Base-by-base conservation (phyloP, 306 rosid species). In the Gastrolobium bilobum region DNA sequence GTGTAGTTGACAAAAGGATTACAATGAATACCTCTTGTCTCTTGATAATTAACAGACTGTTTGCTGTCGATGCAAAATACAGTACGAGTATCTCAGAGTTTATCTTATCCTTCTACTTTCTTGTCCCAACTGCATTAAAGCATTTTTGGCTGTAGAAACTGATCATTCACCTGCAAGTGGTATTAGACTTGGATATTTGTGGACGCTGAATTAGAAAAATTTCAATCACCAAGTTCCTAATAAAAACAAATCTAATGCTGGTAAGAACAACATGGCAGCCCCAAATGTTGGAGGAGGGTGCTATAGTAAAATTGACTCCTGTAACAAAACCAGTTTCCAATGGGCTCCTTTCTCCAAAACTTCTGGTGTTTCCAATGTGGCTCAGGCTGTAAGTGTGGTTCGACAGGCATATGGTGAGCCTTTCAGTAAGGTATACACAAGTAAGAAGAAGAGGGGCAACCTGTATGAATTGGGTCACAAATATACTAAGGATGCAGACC, bases 11-110 rank as follows among this genome's bases (percentile, higher is more conserved):
- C n/a, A n/a, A n/a, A n/a, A n/a, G n/a, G n/a, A n/a, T n/a, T n/a
- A n/a, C n/a, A n/a, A n/a, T n/a, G n/a, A n/a, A n/a, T n/a, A n/a
- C n/a, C n/a, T n/a, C n/a, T n/a, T n/a, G n/a, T n/a, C n/a, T n/a
- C n/a, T n/a, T n/a, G n/a, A n/a, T n/a, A n/a, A n/a, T n/a, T n/a
- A n/a, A n/a, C n/a, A n/a, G n/a, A n/a, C n/a, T n/a, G n/a, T 88
- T 34, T 91, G 97, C 73, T 88, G 86, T 56, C 68, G 82, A 76
- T 91, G 97, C 87, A 91, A 85, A 85, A 91, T 91, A 92, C 97
- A 91, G 54, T 91, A 89, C 4, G 97, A 91, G 83, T 91, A 91
- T 79, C 87, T 89, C 30, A 77, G 94, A 80, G 84, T 91, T 43
- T 91, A 91, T 80, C 91, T 89, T 46, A 88, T 88, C 51, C 94